phyloP scores from a whole-genome alignment of 345 rosid species.

The Corchorus olitorius region DNA sequence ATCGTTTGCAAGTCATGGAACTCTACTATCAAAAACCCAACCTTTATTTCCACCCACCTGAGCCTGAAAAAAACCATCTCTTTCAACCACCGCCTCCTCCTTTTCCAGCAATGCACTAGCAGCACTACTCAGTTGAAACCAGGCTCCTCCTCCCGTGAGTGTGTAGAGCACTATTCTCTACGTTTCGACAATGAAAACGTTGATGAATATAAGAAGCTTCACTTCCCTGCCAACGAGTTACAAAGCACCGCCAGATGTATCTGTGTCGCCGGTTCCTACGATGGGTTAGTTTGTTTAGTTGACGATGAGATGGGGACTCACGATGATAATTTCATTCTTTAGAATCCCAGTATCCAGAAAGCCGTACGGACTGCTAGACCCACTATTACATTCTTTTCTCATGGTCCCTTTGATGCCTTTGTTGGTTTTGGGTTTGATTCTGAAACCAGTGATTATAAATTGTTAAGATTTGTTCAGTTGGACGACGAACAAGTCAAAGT shows the following conservation, averaged over 20 bases:
- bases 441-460: too few relatives aligned
- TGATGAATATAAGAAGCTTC: neutral
- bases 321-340: too few relatives aligned
- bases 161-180: slow-evolving; percentile 1
- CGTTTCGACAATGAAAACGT: neutral
- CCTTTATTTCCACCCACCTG: neutral
- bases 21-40: neutral
- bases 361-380: neutral
- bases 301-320: neutral
- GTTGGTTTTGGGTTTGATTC: neutral
- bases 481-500: neutral
- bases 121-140: neutral
- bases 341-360: neutral
- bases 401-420: neutral
- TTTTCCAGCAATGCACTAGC: neutral
- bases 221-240: neutral
- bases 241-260: neutral
- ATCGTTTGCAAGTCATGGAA: neutral
- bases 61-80: neutral
- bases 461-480: neutral
- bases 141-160: neutral
- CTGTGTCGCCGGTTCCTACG: neutral
- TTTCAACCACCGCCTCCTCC: neutral
- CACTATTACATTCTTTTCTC: neutral
- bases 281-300: neutral